Base-by-base conservation (phyloP, 257 asterid genomes). In the Jaltomata sinuosa region DNA sequence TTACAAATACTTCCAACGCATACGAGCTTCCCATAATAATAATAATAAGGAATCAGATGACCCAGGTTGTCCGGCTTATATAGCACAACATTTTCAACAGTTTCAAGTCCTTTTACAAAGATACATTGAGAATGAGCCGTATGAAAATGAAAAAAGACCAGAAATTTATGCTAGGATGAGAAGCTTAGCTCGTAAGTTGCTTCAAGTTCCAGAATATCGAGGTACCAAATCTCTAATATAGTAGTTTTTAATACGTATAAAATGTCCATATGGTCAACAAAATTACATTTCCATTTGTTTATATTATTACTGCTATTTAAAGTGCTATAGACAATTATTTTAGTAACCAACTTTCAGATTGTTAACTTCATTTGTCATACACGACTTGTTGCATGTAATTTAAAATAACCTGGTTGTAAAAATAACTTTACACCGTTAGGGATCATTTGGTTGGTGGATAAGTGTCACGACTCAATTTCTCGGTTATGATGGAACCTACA, bases 131-230 rank as follows among this genome's bases (percentile, higher is more conserved):
- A 93, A 92, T 72, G 99, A 96, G 85, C 99, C 99, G 0, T 96
- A 92, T 47, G 95, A 94, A 82, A 86, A 91, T n/a, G 98, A 98
- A 0, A 83, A 91, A 16, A 86, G 99, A 54, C 97, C 99, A 1
- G 95, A 96, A 81, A 88, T 96, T 72, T 96, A 94, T 82, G 97
- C 97, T 22, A 83, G 94, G 74, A 90, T 93, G 89, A 87, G 98
- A 80, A 87, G 95, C 45, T 79, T 87, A 64, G 93, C 97, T 1
- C 97, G 98, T 0, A 96, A 94, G 81, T 87, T 96, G 71, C 99
- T 96, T 62, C 99, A 96, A 71, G 97, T 96, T 36, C 99, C 99
- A 0, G 92, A 96, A 87, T 94, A 93, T 84, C 84, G 96, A 93
- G 99, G 99, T 67, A 67, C 47, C 8, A 64, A 64, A 76, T 12